Conservation (phyloP, 176 grass and related monocot species). For the Microstegium vimineum region DNA sequence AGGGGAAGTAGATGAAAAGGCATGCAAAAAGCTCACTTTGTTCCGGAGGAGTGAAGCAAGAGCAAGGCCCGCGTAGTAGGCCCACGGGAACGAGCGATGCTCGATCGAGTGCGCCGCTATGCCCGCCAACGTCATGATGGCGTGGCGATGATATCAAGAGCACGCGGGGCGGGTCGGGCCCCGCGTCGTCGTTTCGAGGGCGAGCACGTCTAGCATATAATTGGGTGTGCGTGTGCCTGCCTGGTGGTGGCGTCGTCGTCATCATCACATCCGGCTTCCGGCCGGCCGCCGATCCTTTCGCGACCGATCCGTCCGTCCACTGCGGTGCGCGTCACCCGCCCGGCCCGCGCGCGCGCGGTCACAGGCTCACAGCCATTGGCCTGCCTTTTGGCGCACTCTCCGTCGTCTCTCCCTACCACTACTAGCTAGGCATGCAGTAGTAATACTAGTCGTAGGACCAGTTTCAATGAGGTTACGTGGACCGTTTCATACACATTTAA, state of each 20-base stretch:
- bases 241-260: background rate
- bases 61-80: background rate
- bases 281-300: background rate
- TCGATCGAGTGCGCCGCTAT: background rate
- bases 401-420: background rate
- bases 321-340: background rate
- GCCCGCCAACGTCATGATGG: conserved; percentile 15
- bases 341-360: no score
- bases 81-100: background rate
- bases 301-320: background rate
- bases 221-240: conserved; percentile 9
- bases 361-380: background rate
- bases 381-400: background rate
- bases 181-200: background rate
- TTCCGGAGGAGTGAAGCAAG: conserved; percentile 29
- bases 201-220: background rate
- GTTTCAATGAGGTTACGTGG: no score
- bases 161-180: background rate
- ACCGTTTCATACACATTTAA: no score
- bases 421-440: no score
- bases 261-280: background rate
- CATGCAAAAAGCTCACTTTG: background rate
- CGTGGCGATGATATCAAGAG: conserved; percentile 14
- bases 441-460: no score
- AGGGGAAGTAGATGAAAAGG: background rate